Base-by-base conservation (phyloP, 2,329 filamentous ascomycete genomes). In the Fusarium piperis region DNA sequence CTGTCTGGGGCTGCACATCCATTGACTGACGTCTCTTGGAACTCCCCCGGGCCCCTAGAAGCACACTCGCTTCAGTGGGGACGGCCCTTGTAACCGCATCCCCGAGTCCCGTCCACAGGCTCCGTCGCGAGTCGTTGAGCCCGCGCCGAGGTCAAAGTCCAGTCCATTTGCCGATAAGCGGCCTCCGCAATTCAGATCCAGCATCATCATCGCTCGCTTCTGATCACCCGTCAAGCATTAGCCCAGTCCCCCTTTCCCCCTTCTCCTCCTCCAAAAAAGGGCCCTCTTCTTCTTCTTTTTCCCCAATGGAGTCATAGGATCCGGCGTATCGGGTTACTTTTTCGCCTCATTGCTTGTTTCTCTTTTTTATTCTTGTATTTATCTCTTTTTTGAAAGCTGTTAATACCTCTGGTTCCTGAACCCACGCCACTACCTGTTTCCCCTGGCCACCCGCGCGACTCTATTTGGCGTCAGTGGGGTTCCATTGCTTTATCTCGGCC, bases 251-350 rank as follows among this genome's bases (percentile, higher is more conserved):
- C 65, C 72, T 73, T 55, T 55, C 10, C 15, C 20, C 18, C 52
- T 26, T 38, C 20, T 35, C 44, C 35, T 59, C 48, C 36, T 38
- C 18, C 51, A 18, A 38, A 68, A 46, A n/a, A 46, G 38, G 41
- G 55, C 70, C 55, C 55, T 72, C 62, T 70, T 67, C 56, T 62
- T 62, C 59, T 71, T 62, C 48, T 59, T 59, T 62, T 71, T 65
- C 44, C 67, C 70, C 23, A 64, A 75, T 74, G 69, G 68, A 70
- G 70, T 72, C 73, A 67, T 69, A 70, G 68, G 57, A 65, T 67
- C 67, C 64, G 62, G 68, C 66, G 52, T 64, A 56, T 57, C 57
- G 60, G 7, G 60, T 59, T 70, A 32, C 44, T 46, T 59, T 68
- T 32, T 65, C 55, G 48, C 28, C 44, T 46, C 41, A 46, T 46